A percentile compares a stretch with the other conserved stretches of the same genome.
Conservation (phyloP, 495 filamentous ascomycete species). For the Chaetomium cochliodes region DNA sequence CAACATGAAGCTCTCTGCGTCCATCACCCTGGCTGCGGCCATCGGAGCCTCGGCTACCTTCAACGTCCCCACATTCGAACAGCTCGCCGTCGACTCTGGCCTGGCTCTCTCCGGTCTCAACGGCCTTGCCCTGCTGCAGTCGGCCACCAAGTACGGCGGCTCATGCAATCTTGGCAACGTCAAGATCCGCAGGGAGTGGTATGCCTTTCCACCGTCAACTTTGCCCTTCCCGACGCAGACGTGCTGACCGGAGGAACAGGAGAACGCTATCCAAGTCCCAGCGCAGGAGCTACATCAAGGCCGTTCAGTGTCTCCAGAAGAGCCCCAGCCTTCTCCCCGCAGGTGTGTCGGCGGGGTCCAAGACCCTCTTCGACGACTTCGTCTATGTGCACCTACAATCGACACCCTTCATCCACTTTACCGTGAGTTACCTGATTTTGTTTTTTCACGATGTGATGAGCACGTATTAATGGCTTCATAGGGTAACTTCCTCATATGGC, state of each 20-base stretch:
- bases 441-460: not conserved
- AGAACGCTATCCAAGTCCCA: constrained; percentile 45
- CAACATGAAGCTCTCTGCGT: constrained; percentile 10
- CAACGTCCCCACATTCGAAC: constrained; percentile 23
- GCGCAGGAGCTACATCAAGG: constrained; percentile 60
- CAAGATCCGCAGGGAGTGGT: constrained; percentile 36
- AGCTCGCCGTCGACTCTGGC: constrained; percentile 29
- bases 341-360: constrained; percentile 33
- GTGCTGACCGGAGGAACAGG: constrained; percentile 37
- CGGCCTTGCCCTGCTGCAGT: constrained; percentile 23
- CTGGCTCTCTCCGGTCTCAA: constrained; percentile 30
- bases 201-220: not conserved
- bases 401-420: constrained; percentile 59
- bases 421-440: constrained; percentile 28
- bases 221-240: not conserved
- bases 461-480: constrained; percentile 2
- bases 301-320: constrained; percentile 61
- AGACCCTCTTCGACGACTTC: constrained; percentile 62
- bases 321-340: constrained; percentile 46
- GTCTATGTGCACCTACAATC: constrained; percentile 64
- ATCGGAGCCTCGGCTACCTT: constrained; percentile 14
- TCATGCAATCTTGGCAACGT: constrained; percentile 28
- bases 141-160: constrained; percentile 20
- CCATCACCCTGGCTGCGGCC: constrained; percentile 15
- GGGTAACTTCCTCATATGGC: constrained; percentile 69